Evolutionary conservation across 2,329 filamentous ascomycete species (phyloP).

Genomic region (Fusarium xyrophilum): DNA sequence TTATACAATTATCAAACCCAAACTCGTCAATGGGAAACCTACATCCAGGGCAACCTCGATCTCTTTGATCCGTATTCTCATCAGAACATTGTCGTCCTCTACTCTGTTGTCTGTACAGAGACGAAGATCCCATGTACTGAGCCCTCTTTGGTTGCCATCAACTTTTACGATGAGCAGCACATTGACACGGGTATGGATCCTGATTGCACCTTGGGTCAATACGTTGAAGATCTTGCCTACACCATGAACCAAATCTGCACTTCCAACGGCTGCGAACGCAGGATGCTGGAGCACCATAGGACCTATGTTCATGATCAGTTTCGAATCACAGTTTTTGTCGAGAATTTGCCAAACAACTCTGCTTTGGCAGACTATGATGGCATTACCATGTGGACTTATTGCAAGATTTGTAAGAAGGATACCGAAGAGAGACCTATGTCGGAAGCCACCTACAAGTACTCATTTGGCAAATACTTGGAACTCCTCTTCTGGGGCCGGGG

Average conservation of each 20-base stretch:
- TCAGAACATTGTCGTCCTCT: slow-evolving; percentile 93
- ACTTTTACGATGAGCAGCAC: slow-evolving; percentile 94
- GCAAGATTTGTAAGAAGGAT: slow-evolving; percentile 89
- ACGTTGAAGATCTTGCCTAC: slow-evolving; percentile 87
- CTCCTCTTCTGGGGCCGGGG: slow-evolving; percentile 94
- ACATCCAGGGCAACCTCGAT: slow-evolving; percentile 85
- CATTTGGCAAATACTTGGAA: slow-evolving; percentile 98
- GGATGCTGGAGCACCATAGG: slow-evolving; percentile 90
- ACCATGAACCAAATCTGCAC: slow-evolving; percentile 79
- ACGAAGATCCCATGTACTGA: slow-evolving; percentile 94
- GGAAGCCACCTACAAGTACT: slow-evolving; percentile 95
- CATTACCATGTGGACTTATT: slow-evolving; percentile 98
- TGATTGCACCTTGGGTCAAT: slow-evolving; percentile 93
- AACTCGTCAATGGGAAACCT: slow-evolving; percentile 94
- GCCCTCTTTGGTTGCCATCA: slow-evolving; percentile 86
- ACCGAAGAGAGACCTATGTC: slow-evolving; percentile 92
- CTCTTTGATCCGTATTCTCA: slow-evolving; percentile 95
- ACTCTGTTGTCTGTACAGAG: slow-evolving; percentile 90
- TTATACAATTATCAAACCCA: slow-evolving; percentile 93
- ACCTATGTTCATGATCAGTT: slow-evolving; percentile 98
- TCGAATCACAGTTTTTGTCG: slow-evolving; percentile 88
- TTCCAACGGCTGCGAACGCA: slow-evolving; percentile 83
- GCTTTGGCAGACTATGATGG: slow-evolving; percentile 58
- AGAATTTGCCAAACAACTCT: slow-evolving; percentile 58
- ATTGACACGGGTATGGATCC: slow-evolving; percentile 74